Evolutionary conservation across 257 asterid genomes (phyloP).

Genomic region (Solanum ossicruentum): DNA sequence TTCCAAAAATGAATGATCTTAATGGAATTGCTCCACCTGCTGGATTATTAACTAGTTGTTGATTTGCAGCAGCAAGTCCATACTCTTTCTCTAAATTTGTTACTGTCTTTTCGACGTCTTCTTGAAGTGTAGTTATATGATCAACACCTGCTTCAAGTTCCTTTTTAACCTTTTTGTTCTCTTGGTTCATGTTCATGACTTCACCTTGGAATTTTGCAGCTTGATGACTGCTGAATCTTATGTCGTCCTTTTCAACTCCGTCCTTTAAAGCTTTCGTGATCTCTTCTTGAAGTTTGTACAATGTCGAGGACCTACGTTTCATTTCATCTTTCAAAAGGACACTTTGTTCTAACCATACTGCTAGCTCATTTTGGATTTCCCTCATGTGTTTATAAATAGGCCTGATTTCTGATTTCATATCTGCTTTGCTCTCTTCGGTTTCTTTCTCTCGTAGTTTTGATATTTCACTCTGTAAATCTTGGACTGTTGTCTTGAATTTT

Average conservation of each 20-base stretch:
- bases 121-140: constrained; percentile 25
- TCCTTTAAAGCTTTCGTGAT: constrained; percentile 29
- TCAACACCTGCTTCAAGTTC: constrained; percentile 38
- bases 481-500: constrained; percentile 40
- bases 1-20: constrained; percentile 37
- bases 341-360: constrained; percentile 32
- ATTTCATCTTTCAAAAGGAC: constrained; percentile 32
- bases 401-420: constrained; percentile 29
- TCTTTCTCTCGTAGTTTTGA: constrained; percentile 16
- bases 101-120: constrained; percentile 25
- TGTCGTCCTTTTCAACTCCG: constrained; percentile 36
- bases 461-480: constrained; percentile 36
- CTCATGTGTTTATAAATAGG: constrained; percentile 46
- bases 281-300: constrained; percentile 37
- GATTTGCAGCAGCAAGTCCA: constrained; percentile 17
- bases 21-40: constrained; percentile 22
- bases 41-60: neutral
- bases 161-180: constrained; percentile 38
- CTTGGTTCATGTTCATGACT: constrained; percentile 49
- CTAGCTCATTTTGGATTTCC: constrained; percentile 34
- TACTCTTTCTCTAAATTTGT: constrained; percentile 26
- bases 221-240: constrained; percentile 40
- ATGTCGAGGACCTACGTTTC: constrained; percentile 18
- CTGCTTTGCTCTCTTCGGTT: constrained; percentile 10
- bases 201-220: constrained; percentile 65